Percentiles rank a stretch among this genome's conserved stretches.
These are phyloP conservation scores for Colletotrichum abscissum DNA, from an alignment of 2,329 filamentous ascomycete species.

Conservation along the genomic window DNA sequence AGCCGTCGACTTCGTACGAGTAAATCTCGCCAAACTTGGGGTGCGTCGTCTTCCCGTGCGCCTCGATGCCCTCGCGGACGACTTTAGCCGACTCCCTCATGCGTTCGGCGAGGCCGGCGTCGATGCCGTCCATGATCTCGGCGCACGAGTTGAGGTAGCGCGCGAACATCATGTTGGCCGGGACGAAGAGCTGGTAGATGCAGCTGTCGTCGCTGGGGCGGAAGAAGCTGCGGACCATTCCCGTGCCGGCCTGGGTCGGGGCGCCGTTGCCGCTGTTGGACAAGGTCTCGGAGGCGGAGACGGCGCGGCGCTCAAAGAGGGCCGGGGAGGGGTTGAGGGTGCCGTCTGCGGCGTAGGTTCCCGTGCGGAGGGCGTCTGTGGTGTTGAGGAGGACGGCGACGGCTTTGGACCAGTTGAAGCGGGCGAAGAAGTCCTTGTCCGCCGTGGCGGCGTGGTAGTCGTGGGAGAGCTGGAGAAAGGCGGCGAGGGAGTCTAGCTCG, in stretches of 20 bases:
- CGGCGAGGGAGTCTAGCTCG: slow-evolving; percentile 89
- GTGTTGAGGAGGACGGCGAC: slow-evolving; percentile 76
- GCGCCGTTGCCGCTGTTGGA: slow-evolving; percentile 82
- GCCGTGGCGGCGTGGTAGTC: slow-evolving; percentile 82
- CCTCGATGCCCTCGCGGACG: slow-evolving; percentile 74
- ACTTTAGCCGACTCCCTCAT: slow-evolving; percentile 68
- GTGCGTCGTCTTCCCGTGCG: slow-evolving; percentile 74
- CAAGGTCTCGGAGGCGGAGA: slow-evolving; percentile 83
- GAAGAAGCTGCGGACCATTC: slow-evolving; percentile 88
- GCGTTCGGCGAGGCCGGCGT: slow-evolving; percentile 62
- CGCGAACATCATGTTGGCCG: slow-evolving; percentile 88
- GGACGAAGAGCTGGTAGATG: slow-evolving; percentile 87
- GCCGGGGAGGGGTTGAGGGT: slow-evolving; percentile 71
- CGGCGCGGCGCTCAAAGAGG: slow-evolving; percentile 80
- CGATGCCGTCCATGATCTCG: slow-evolving; percentile 56
- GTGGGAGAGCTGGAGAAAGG: slow-evolving; percentile 84
- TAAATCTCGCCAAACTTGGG: slow-evolving; percentile 73
- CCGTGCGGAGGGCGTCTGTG: slow-evolving; percentile 75
- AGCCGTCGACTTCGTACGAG: slow-evolving; percentile 77
- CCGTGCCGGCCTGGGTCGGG: slow-evolving; percentile 82
- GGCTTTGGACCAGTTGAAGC: slow-evolving; percentile 77
- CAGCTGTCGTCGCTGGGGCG: slow-evolving; percentile 90
- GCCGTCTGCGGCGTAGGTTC: slow-evolving; percentile 76
- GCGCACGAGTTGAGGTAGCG: slow-evolving; percentile 66
- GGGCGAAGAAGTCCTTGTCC: slow-evolving; percentile 79